Base-by-base conservation (phyloP, 1,139 yeast species). In the Protomyces macrosporus region DNA sequence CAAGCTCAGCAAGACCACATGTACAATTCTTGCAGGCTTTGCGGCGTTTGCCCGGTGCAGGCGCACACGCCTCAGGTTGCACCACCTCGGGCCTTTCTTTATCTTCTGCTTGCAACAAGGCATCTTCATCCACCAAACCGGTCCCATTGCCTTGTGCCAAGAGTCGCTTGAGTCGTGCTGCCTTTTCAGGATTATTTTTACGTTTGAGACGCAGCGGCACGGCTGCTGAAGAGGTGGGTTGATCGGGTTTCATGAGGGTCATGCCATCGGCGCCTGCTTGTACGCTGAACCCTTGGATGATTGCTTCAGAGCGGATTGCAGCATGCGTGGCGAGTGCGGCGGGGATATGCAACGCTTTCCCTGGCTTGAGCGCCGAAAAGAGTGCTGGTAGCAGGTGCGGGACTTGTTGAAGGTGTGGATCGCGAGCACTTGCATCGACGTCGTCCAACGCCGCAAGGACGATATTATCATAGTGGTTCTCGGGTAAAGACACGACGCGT, bases 21-120 rank as follows among this genome's bases (percentile, higher is more conserved):
- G 98, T 87, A 75, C 98, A 95, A 75, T 93, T 97, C 76, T 90
- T 93, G 78, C 99, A 95, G 0, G 98, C 79, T 73, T 74, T 78
- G 70, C 81, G 78, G 70, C 83, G 85, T 70, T 72, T 67, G 16
- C 93, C 91, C 7, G 76, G 73, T 23, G 79, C 76, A 63, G 72
- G 76, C 69, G 79, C 77, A 65, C 74, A 73, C 67, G 75, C 75
- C 60, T 82, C 77, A 67, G 75, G 73, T 61, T 76, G 75, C 55
- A 79, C 76, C 40, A 78, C 73, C 12, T 3, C 48, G 65, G 79
- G 75, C 1, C 76, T 73, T 30, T 53, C 54, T 45, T 68, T 63
- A 16, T 78, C 72, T 10, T 71, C 69, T 36, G 69, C 71, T 35
- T 72, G 77, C 36, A 80, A 75, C 53, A 81, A 74, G 12, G 78